Evolutionary conservation across 768 basidiomycete genomes (phyloP).

Genomic region (Sporobolomyces roseus): DNA sequence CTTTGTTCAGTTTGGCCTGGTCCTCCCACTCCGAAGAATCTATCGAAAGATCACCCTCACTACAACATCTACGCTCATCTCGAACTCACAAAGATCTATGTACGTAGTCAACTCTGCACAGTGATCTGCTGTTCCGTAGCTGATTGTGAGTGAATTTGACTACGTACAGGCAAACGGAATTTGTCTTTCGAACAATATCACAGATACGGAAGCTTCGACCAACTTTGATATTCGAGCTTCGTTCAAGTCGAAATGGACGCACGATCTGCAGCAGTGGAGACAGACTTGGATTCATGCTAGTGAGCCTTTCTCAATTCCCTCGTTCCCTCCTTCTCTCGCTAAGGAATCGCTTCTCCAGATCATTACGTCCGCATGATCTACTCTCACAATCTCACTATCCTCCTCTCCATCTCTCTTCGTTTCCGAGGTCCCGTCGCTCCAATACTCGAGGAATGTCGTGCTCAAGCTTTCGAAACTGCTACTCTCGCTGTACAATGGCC

Average conservation of each 20-base stretch:
- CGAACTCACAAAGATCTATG: slow-evolving; percentile 28
- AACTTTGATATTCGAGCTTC: slow-evolving; percentile 2
- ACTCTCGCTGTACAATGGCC: slow-evolving; percentile 14
- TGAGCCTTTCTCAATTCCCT: neutral
- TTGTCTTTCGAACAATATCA: slow-evolving; percentile 21
- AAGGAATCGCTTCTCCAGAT: neutral
- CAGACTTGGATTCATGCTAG: slow-evolving; percentile 17
- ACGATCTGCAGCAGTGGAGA: slow-evolving; percentile 15
- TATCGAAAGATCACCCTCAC: slow-evolving; percentile 1
- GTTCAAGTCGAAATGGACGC: slow-evolving; percentile 25
- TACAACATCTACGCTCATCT: slow-evolving; percentile 24
- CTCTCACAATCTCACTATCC: slow-evolving; percentile 34
- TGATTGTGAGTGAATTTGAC: too few relatives aligned
- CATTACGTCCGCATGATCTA: slow-evolving; percentile 23
- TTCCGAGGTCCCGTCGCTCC: slow-evolving; percentile 34
- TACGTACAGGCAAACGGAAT: slow-evolving; percentile 23
- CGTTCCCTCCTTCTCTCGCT: neutral
- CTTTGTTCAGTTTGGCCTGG: slow-evolving; percentile 10
- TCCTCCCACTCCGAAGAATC: neutral
- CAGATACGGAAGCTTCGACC: slow-evolving; percentile 14
- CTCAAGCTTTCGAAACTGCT: slow-evolving; percentile 21
- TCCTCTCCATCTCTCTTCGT: slow-evolving; percentile 27
- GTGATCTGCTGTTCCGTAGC: too few relatives aligned
- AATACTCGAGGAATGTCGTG: slow-evolving; percentile 27
- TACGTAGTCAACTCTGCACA: neutral